Conservation (phyloP, 2,329 filamentous ascomycete species). For the Didymella glomerata region DNA sequence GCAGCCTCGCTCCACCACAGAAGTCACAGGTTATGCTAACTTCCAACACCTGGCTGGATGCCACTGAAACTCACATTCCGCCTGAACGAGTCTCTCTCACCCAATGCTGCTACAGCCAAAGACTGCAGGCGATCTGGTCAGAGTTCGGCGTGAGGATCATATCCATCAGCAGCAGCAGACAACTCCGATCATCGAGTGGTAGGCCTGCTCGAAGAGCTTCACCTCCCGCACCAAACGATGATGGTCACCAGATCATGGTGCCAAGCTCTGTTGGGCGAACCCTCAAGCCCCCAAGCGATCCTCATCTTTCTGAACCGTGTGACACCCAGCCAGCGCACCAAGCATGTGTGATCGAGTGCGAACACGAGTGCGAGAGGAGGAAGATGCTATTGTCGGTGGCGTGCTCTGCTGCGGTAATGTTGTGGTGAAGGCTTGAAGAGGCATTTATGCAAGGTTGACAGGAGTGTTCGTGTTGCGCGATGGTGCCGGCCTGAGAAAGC, state of each 20-base stretch:
- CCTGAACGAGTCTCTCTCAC: slow-evolving; percentile 7
- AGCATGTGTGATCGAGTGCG: background rate
- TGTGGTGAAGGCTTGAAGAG: background rate
- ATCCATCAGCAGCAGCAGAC: slow-evolving; percentile 11
- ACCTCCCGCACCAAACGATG: slow-evolving; percentile 13
- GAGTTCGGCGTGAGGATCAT: slow-evolving; percentile 9
- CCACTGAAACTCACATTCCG: slow-evolving; percentile 10
- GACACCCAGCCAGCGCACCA: slow-evolving; percentile 12
- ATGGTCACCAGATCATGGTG: slow-evolving; percentile 8
- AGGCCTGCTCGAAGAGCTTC: slow-evolving; percentile 14
- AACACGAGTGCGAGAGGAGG: background rate
- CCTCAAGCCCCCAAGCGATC: slow-evolving; percentile 15
- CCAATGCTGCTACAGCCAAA: slow-evolving; percentile 17
- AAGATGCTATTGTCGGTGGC: background rate
- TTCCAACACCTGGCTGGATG: slow-evolving; percentile 13
- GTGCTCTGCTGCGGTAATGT: background rate
- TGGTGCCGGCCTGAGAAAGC: background rate
- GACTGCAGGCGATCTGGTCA: slow-evolving; percentile 17
- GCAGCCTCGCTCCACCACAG: slow-evolving; percentile 8
- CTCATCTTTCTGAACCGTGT: slow-evolving; percentile 19
- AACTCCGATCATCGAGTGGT: slow-evolving; percentile 13
- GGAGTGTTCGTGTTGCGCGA: background rate
- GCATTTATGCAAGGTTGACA: background rate
- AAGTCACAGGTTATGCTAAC: slow-evolving; percentile 2
- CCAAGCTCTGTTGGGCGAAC: slow-evolving; percentile 5